Percentiles rank a stretch among this genome's conserved stretches.
Evolutionary conservation across 148 eudicot genomes (phyloP).

Genomic region (Camellia granthamiana): DNA sequence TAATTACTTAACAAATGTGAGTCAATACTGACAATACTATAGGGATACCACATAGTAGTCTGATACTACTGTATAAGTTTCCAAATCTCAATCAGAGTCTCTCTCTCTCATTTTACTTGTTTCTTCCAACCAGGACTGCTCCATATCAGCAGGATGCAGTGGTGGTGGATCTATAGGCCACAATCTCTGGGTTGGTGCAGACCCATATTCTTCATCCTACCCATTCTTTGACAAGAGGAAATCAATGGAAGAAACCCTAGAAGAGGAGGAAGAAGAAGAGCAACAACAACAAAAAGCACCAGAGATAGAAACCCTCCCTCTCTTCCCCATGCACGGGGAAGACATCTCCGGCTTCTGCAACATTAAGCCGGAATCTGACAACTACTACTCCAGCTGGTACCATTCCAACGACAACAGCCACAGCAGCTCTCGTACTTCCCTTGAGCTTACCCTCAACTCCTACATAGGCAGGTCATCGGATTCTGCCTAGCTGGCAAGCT

Average conservation of each 20-base stretch:
- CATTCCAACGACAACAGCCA: slow-evolving; percentile 19
- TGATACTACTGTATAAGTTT: no score
- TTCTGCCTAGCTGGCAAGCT: not conserved
- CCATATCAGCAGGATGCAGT: no score
- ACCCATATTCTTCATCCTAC: slow-evolving; percentile 32
- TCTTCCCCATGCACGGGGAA: slow-evolving; percentile 81
- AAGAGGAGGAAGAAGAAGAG: slow-evolving; percentile 32
- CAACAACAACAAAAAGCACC: slow-evolving; percentile 23
- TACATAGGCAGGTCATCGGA: slow-evolving; percentile 28
- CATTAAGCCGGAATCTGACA: slow-evolving; percentile 22
- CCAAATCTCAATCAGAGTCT: no score
- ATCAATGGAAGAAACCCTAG: slow-evolving; percentile 27
- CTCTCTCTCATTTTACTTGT: no score
- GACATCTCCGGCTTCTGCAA: slow-evolving; percentile 29
- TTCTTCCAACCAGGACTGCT: no score
- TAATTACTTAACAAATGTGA: no score
- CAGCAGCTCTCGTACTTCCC: slow-evolving; percentile 43
- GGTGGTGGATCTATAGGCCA: no score
- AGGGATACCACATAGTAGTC: no score
- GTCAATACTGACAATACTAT: no score
- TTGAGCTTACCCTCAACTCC: slow-evolving; percentile 93
- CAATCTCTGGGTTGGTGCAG: no score
- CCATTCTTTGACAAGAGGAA: slow-evolving; percentile 43
- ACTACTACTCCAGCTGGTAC: slow-evolving; percentile 23
- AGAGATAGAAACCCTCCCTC: slow-evolving; percentile 77